phyloP scores from a whole-genome alignment of 2,329 filamentous ascomycete genomes.

The Verticillium nonalfalfae region DNA sequence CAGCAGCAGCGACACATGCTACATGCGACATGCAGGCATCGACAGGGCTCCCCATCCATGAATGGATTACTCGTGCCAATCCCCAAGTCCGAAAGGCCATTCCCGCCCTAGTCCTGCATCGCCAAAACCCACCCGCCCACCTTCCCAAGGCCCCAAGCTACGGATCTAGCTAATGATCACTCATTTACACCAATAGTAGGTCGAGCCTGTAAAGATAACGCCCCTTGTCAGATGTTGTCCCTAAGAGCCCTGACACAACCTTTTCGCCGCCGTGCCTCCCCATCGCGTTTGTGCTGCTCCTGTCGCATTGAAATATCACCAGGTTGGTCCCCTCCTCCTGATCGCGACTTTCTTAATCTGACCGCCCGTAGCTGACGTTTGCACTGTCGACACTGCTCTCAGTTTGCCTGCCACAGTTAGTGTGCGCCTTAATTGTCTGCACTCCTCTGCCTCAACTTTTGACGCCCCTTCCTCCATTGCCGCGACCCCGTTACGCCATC shows the following conservation, averaged over 20 bases:
- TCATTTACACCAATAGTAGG: constrained; percentile 10
- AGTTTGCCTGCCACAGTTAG: neutral
- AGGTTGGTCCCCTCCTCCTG: neutral
- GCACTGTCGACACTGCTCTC: neutral
- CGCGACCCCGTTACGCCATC: neutral
- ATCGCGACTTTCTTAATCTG: neutral
- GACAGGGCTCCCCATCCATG: neutral
- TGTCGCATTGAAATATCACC: neutral
- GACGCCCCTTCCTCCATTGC: neutral
- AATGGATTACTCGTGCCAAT: neutral
- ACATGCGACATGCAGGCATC: neutral
- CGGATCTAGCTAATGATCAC: constrained; percentile 11
- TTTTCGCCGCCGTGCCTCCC: neutral
- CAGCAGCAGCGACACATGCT: neutral
- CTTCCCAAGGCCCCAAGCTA: neutral
- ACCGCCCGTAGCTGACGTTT: neutral
- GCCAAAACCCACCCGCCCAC: neutral
- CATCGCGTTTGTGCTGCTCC: neutral
- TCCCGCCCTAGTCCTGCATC: neutral
- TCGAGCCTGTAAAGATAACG: constrained; percentile 2
- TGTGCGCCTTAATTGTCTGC: neutral
- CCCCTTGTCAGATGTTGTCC: neutral
- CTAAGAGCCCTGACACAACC: neutral
- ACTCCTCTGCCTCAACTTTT: neutral
- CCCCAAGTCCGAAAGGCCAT: neutral